Evolutionary conservation across 2,329 filamentous ascomycete genomes (phyloP).

Genomic region (Clarireedia hainanense): DNA sequence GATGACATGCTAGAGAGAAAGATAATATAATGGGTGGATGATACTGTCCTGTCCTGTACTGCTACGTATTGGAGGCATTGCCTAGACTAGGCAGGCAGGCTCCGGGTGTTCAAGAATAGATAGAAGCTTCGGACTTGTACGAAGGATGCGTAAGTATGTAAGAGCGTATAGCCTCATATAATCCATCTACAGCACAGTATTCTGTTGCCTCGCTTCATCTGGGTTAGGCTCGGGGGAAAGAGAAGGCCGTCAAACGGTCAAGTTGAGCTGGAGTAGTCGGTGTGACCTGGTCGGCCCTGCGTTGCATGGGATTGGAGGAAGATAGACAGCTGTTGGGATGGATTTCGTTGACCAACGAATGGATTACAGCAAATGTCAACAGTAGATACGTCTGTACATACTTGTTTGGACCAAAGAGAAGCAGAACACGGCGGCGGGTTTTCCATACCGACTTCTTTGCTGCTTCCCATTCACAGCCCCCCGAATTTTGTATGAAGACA

Average conservation of each 20-base stretch:
- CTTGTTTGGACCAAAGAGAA: neutral
- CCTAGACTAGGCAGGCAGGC: neutral
- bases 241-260: too few relatives aligned
- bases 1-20: too few relatives aligned
- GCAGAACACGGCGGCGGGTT: neutral
- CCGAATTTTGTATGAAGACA: neutral
- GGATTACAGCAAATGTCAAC: neutral
- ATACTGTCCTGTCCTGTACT: neutral
- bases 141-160: too few relatives aligned
- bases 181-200: too few relatives aligned
- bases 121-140: too few relatives aligned
- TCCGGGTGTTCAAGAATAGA: too few relatives aligned
- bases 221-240: too few relatives aligned
- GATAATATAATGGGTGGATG: too few relatives aligned
- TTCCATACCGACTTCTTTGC: neutral
- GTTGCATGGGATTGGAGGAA: neutral
- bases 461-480: slow-evolving; percentile 4
- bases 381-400: neutral
- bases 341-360: neutral
- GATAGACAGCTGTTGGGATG: too few relatives aligned
- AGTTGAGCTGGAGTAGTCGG: neutral
- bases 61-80: neutral
- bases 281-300: neutral
- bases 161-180: too few relatives aligned
- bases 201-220: too few relatives aligned